phyloP scores from a whole-genome alignment of 306 rosid genomes.

The Citrullus amarus region DNA sequence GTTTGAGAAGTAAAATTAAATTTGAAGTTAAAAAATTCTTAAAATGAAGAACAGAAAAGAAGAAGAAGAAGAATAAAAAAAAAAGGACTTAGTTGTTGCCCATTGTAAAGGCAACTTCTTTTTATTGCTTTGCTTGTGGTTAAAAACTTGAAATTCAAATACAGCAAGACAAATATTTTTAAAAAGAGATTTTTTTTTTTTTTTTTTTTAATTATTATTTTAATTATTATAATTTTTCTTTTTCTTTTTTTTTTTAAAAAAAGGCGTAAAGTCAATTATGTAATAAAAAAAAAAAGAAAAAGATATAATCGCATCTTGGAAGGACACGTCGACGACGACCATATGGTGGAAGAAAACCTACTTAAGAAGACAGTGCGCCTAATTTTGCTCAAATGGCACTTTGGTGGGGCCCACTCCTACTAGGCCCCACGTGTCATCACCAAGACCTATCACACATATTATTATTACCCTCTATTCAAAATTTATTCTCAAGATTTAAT shows the following conservation, averaged over 20 bases:
- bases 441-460: neutral
- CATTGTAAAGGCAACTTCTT: neutral
- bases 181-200: neutral
- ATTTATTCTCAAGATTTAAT: neutral
- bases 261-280: neutral
- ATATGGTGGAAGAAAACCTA: neutral
- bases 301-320: slow-evolving; percentile 1
- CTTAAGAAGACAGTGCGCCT: neutral
- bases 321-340: neutral
- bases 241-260: no score
- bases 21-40: neutral
- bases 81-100: neutral
- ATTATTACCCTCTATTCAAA: neutral
- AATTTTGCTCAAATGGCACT: neutral
- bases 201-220: neutral
- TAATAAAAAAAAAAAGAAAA: neutral
- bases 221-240: neutral
- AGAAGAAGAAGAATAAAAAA: neutral
- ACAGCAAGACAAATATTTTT: neutral
- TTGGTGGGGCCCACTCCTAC: neutral
- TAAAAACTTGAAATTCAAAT: neutral
- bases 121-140: neutral
- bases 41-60: neutral
- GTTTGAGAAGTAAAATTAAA: neutral
- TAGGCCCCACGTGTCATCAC: neutral